Base-by-base conservation (phyloP, 2,329 filamentous ascomycete species). In the Hymenoscyphus scutula region DNA sequence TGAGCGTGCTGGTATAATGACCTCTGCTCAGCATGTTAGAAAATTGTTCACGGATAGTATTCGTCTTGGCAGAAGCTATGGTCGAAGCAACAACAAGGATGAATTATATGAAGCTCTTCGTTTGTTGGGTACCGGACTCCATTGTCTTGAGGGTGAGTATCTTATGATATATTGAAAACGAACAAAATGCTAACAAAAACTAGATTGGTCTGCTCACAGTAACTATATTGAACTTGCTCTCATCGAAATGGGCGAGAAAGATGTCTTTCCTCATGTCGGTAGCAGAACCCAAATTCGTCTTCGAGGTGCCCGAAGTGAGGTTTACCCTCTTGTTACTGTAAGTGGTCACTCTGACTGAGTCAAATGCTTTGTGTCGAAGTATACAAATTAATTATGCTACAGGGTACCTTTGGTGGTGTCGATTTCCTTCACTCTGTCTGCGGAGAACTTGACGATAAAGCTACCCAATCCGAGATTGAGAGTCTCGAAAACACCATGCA, bases 371-470 rank as follows among this genome's bases (percentile, higher is more conserved):
- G 3, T 10, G 23, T 25, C 1, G 5, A 17, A 48, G 19, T 23
- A 48, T 48, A n/a, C 15, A 17, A 29, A 2, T 34, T 38, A 25
- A 30, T n/a, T 57, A 15, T 27, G 1, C 10, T 23, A 57, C 57
- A 61, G 59, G 59, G 59, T 56, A 97, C 93, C 6, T 97, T 97
- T 76, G 93, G 93, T 65, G 93, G 93, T 66, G 93, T 97, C 15
- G 94, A 97, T 73, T 97, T 97, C 78, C 80, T 97, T 64, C 92
- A 96, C 78, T 95, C 90, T 0, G 92, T 96, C 32, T 90, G 84
- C 54, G 85, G 86, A 63, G 86, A 88, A 78, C 86, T 97, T 58
- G 90, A 89, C 45, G 93, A 97, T 77, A 97, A 97, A 79, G 81
- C 93, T 64, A 93, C 89, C 32, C 93, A 97, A 75, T 95, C 91